Evolutionary conservation across 169 alveolate genomes (phyloP).

Genomic region (Plasmodium gallinaceum): DNA sequence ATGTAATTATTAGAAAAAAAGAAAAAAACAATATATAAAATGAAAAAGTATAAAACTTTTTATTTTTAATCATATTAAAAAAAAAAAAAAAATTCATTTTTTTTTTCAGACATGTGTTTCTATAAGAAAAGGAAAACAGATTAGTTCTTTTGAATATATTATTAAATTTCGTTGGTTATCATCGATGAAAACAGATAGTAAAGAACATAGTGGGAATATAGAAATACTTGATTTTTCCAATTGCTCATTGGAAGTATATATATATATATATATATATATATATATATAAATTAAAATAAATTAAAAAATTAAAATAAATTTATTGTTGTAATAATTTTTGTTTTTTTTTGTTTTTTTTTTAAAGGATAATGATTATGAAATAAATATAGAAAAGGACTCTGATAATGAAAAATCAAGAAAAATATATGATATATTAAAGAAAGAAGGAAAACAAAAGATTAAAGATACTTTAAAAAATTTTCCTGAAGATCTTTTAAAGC

Average conservation of each 20-base stretch:
- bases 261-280: constrained; percentile 5
- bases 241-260: constrained; percentile 51
- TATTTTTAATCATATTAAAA: neutral
- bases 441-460: constrained; percentile 58
- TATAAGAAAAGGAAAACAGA: constrained; percentile 57
- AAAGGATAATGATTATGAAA: constrained; percentile 62
- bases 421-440: constrained; percentile 34
- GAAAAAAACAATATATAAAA: too few species aligned
- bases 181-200: constrained; percentile 15
- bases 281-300: neutral
- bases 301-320: neutral
- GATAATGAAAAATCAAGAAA: constrained; percentile 14
- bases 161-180: constrained; percentile 34
- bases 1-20: constrained; percentile 13
- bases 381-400: constrained; percentile 22
- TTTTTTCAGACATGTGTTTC: constrained; percentile 31
- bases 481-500: constrained; percentile 41
- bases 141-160: constrained; percentile 46
- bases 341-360: neutral
- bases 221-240: constrained; percentile 58
- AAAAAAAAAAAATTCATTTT: neutral
- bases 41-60: neutral
- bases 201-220: constrained; percentile 26
- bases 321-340: neutral
- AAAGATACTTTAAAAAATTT: constrained; percentile 25